These are phyloP conservation scores for Pseudonitzschia pungens DNA, from an alignment of 108 stramenopile species.

Conservation along the genomic window DNA sequence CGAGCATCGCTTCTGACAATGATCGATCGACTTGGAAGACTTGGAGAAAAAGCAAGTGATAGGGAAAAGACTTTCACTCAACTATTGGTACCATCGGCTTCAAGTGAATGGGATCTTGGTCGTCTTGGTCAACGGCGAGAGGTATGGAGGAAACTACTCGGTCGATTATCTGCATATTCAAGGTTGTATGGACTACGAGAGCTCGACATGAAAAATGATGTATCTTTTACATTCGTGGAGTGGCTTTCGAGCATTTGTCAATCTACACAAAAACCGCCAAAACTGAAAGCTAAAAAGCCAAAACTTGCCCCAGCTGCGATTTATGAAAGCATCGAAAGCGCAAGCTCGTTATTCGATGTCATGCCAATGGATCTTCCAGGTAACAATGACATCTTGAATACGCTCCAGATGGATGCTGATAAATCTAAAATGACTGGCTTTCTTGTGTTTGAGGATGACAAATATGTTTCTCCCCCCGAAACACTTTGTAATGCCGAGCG, in stretches of 20 bases:
- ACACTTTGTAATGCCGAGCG: conserved; percentile 5
- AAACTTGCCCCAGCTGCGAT: conserved; percentile 15
- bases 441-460: conserved; percentile 12
- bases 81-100: conserved; percentile 56
- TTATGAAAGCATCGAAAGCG: conserved; percentile 17
- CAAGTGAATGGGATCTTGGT: conserved; percentile 67
- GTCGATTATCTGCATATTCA: conserved; percentile 66
- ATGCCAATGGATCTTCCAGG: background rate
- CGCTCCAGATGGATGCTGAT: conserved; percentile 13
- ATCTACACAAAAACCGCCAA: conserved; percentile 25
- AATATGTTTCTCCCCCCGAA: background rate
- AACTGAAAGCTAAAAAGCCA: conserved; percentile 29
- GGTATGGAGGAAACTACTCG: conserved; percentile 51
- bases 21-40: conserved; percentile 60
- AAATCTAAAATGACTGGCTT: conserved; percentile 34
- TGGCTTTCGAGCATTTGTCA: conserved; percentile 46
- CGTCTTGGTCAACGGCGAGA: conserved; percentile 44
- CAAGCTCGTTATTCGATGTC: conserved; percentile 13
- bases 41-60: conserved; percentile 49
- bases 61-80: conserved; percentile 40
- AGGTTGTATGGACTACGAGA: conserved; percentile 31
- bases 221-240: conserved; percentile 45
- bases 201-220: background rate
- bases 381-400: background rate
- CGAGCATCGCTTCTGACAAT: conserved; percentile 58